A percentile compares a stretch with the other conserved stretches of the same genome.
Evolutionary conservation across 164 flowering plant genomes (phyloP).

Genomic region (Chloranthus sessilifolius): DNA sequence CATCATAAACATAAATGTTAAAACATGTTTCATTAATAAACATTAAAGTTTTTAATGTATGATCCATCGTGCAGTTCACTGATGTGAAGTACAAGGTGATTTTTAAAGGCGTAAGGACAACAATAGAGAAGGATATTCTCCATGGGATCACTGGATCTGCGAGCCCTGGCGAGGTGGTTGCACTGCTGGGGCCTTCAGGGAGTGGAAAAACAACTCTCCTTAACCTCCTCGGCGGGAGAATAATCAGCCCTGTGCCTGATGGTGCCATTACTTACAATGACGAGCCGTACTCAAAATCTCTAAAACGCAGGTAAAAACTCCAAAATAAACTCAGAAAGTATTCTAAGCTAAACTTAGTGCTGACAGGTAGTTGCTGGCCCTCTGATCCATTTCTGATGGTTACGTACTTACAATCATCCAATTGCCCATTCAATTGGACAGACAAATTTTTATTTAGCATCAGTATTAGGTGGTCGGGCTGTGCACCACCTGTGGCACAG

Average conservation of each 20-base stretch:
- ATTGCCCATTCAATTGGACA: too few relatives aligned
- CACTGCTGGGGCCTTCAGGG: slow-evolving; percentile 97
- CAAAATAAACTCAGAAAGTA: too few relatives aligned
- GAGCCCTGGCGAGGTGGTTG: slow-evolving; percentile 82
- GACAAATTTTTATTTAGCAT: too few relatives aligned
- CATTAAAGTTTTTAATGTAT: too few relatives aligned
- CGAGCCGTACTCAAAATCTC: slow-evolving; percentile 66
- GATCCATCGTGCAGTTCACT: slow-evolving; percentile 81
- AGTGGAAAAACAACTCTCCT: slow-evolving; percentile 90
- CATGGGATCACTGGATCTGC: slow-evolving; percentile 80
- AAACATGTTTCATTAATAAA: too few relatives aligned
- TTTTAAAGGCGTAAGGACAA: slow-evolving; percentile 47
- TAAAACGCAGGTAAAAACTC: slow-evolving; percentile 68
- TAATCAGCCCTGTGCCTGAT: slow-evolving; percentile 27
- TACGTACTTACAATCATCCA: too few relatives aligned
- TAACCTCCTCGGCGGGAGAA: slow-evolving; percentile 75
- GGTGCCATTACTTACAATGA: slow-evolving; percentile 88
- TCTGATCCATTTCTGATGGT: too few relatives aligned
- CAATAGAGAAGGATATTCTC: slow-evolving; percentile 64
- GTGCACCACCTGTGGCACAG: too few relatives aligned
- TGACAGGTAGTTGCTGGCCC: too few relatives aligned
- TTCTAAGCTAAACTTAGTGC: too few relatives aligned
- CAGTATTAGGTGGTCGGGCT: too few relatives aligned
- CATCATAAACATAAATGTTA: too few relatives aligned
- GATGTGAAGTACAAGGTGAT: slow-evolving; percentile 77